Evolutionary conservation across 108 stramenopile species (phyloP), one percentile per base, ranked within the genome.

Genomic region (Nitzschia sp.): DNA sequence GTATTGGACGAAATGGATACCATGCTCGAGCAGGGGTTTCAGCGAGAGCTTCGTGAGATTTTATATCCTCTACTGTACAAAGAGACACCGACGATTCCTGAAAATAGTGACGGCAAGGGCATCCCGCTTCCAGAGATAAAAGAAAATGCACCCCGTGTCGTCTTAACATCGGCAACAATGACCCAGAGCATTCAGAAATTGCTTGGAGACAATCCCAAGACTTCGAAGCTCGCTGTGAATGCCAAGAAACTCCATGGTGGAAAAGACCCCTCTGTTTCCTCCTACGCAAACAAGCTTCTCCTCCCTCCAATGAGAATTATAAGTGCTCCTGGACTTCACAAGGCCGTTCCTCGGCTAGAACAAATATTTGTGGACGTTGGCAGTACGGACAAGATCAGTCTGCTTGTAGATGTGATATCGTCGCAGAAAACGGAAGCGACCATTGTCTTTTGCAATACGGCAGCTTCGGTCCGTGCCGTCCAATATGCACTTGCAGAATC

Each of bases 1-100:
- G 92, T 98, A 22, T 66, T 98, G 55, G 98, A 98, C 81, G 98
- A 98, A 89, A 91, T 97, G 78, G 98, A 98, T 85, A 98, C 98
- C 53, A 96, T 98, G 95, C 76, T 98, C 32, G 96, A 95, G 63
- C 96, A 97, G 68, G 98, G 98, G 19, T 98, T 98, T 73, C 90
- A 91, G 52, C 70, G 72, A 25, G 98, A 98, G 64, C 77, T 98
- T 53, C 86, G 86, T 29, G 76, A 82, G 46, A 48, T 98, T 15
- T 44, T 96, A 30, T 79, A 90, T 74, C 93, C 94, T 11, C 73
- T 96, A 45, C 68, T 96, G 47, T 95, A 88, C 50, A 72, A 74
- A 50, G 81, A 79, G 50, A 79, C 80, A 52, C 53, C 55, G 4
- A 27, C 32, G 22, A 48, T 56, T 28, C 57, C 55, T 26, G 46